Percentiles rank a stretch among this genome's conserved stretches.
Conservation (phyloP, 768 basidiomycete genomes). For the Suillus decipiens region DNA sequence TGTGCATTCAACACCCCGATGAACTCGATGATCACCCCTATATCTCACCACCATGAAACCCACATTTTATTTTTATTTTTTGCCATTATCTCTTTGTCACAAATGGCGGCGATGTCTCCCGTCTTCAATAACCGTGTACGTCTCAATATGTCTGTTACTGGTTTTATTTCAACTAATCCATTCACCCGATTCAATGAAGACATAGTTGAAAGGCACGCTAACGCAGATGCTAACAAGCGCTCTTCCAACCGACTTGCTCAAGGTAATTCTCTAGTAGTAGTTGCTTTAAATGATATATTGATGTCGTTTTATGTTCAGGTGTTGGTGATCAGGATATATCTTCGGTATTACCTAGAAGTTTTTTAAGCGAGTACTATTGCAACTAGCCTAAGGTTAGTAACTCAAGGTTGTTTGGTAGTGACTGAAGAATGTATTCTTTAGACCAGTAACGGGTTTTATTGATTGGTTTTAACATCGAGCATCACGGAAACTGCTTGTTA, state of each 20-base stretch:
- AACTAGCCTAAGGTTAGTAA: too few relatives aligned
- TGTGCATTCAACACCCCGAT: not conserved
- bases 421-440: too few relatives aligned
- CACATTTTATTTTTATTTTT: too few relatives aligned
- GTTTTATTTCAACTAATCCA: not conserved
- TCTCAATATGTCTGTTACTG: not conserved
- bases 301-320: too few relatives aligned
- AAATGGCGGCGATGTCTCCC: not conserved
- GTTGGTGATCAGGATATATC: too few relatives aligned
- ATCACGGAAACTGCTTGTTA: too few relatives aligned
- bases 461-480: too few relatives aligned
- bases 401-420: too few relatives aligned
- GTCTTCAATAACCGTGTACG: not conserved
- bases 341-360: too few relatives aligned
- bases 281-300: too few relatives aligned
- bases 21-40: not conserved
- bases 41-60: not conserved
- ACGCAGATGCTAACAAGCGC: not conserved
- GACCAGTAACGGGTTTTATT: too few relatives aligned
- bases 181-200: not conserved
- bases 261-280: not conserved
- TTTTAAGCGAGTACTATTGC: too few relatives aligned
- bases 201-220: not conserved
- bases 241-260: not conserved
- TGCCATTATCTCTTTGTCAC: not conserved